phyloP scores from a whole-genome alignment of 2,329 filamentous ascomycete genomes.

The Colletotrichum tabaci region DNA sequence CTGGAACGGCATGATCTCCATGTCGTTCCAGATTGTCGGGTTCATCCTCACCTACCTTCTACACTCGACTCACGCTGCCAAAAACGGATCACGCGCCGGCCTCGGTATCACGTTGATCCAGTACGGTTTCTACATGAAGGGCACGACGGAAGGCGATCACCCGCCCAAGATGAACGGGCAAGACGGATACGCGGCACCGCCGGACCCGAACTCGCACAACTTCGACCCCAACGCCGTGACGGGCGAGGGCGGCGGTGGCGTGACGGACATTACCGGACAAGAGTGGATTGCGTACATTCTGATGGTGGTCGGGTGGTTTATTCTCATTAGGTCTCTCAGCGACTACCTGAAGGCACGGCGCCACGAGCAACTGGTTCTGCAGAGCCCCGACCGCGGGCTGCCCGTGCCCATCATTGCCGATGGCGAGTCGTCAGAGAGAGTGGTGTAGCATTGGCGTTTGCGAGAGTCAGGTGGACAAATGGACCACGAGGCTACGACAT shows the following conservation, averaged over 20 bases:
- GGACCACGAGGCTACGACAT: conserved; percentile 19
- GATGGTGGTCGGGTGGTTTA: conserved; percentile 99
- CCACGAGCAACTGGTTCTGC: conserved; percentile 93
- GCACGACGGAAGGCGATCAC: conserved; percentile 50
- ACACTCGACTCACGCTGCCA: conserved; percentile 97
- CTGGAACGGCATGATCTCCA: conserved; percentile 96
- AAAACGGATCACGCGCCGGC: conserved; percentile 95
- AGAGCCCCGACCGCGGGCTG: conserved; percentile 91
- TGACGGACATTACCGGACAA: conserved; percentile 75
- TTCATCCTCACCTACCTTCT: conserved; percentile 98
- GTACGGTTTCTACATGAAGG: conserved; percentile 96
- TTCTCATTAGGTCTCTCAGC: conserved; percentile 92
- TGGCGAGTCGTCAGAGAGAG: conserved; percentile 83
- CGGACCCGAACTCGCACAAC: conserved; percentile 90
- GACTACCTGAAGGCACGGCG: conserved; percentile 90
- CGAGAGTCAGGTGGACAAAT: neutral
- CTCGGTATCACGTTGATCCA: conserved; percentile 96
- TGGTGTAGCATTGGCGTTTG: conserved; percentile 67
- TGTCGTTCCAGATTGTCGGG: conserved; percentile 96
- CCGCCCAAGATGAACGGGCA: conserved; percentile 63
- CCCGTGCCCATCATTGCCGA: conserved; percentile 89
- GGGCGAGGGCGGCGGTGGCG: conserved; percentile 58
- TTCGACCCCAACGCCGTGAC: conserved; percentile 83
- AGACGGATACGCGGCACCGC: conserved; percentile 77
- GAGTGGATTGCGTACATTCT: conserved; percentile 94